These are phyloP conservation scores for Aspergillus homomorphus DNA, from an alignment of 495 filamentous ascomycete species.

Conservation along the genomic window DNA sequence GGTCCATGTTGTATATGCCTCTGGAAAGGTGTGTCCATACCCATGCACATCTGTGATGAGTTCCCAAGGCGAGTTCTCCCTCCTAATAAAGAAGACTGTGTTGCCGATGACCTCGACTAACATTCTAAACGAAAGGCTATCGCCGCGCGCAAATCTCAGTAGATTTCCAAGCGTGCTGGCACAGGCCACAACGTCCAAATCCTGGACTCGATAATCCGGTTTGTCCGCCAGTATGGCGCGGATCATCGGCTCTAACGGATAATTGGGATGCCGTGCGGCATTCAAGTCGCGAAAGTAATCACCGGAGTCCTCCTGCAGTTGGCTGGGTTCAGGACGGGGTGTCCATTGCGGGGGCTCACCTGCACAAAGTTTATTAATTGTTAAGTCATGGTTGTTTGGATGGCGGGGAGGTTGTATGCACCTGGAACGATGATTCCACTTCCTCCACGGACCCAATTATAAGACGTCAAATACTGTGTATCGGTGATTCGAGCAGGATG, in stretches of 20 bases:
- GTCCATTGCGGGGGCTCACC: constrained; percentile 59
- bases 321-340: constrained; percentile 35
- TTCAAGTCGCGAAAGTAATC: constrained; percentile 61
- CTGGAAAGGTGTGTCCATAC: constrained; percentile 64
- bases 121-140: too few relatives aligned
- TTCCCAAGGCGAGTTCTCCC: constrained; percentile 53
- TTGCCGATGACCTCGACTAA: constrained; percentile 56
- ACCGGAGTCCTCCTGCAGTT: constrained; percentile 50
- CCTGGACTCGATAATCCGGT: constrained; percentile 25
- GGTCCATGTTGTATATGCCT: constrained; percentile 61
- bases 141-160: neutral
- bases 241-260: constrained; percentile 60
- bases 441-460: constrained; percentile 48
- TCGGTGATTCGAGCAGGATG: constrained; percentile 25
- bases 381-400: constrained; percentile 12
- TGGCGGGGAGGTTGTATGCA: too few relatives aligned
- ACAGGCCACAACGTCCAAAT: neutral
- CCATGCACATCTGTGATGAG: constrained; percentile 51
- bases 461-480: constrained; percentile 43
- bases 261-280: constrained; percentile 51
- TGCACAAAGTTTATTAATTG: constrained; percentile 17
- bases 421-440: constrained; percentile 52
- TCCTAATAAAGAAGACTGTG: constrained; percentile 63
- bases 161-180: neutral
- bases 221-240: constrained; percentile 37